These are phyloP conservation scores for Termitomyces sp. DNA, from an alignment of 768 basidiomycete species.

Conservation along the genomic window DNA sequence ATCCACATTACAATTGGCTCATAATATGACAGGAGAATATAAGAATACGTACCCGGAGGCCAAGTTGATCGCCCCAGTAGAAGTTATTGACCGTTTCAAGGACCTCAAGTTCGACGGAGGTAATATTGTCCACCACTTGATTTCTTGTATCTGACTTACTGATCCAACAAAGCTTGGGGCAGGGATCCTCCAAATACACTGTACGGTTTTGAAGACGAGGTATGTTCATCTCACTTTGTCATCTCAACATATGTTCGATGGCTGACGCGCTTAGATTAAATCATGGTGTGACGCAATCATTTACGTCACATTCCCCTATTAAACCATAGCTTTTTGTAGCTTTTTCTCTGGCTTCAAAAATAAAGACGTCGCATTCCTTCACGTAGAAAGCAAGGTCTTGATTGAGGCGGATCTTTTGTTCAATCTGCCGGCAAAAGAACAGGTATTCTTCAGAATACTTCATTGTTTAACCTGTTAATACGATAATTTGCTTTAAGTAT, in stretches of 20 bases:
- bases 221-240: conserved; percentile 4
- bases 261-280: conserved; percentile 27
- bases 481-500: conserved; percentile 18
- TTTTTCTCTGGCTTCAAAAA: conserved; percentile 61
- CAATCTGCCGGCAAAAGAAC: conserved; percentile 76
- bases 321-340: conserved; percentile 20
- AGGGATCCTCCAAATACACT: conserved; percentile 45
- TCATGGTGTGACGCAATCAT: conserved; percentile 28
- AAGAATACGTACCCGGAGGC: conserved; percentile 60
- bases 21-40: conserved; percentile 36
- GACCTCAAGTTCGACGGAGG: conserved; percentile 56
- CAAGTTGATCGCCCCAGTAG: conserved; percentile 59
- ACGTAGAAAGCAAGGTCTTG: conserved; percentile 56
- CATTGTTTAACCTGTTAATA: no score
- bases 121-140: conserved; percentile 18
- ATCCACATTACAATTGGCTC: no score
- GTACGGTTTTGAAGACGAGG: conserved; percentile 70
- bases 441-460: conserved; percentile 28
- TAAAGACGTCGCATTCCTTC: conserved; percentile 78
- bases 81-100: conserved; percentile 40
- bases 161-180: conserved; percentile 37
- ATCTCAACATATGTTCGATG: background rate
- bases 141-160: background rate
- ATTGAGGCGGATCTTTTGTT: conserved; percentile 74
- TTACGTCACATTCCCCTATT: background rate